Evolutionary conservation across 225 moss, liverwort and hornwort genomes (phyloP), one percentile per base, ranked within the genome.

Genomic region (Bryoerythrophyllum caledonicum): DNA sequence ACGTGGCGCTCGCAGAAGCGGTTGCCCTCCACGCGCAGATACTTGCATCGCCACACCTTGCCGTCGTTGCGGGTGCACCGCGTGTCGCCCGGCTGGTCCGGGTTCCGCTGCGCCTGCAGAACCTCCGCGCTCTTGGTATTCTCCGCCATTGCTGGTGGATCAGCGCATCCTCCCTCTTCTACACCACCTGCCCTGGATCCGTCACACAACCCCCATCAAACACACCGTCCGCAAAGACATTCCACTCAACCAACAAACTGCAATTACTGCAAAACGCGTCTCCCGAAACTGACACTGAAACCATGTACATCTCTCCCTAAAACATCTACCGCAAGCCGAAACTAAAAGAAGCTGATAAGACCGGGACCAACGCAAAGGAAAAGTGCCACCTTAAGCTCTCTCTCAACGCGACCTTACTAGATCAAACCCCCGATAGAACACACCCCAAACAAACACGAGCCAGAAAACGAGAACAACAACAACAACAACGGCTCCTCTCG

Each of bases 21-120:
- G n/a, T 70, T 71, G 8, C 80, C 87, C 54, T 84, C 80, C 30
- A 87, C 34, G 27, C 83, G 76, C n/a, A 34, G 41, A 24, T 78
- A 69, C 70, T 79, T 71, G 63, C 96, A 96, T 56, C 90, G 90
- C 96, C 96, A 96, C 8, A 89, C 83, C 74, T 90, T 96, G 27
- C 96, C 96, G 72, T 94, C 94, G 24, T 92, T 94, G 75, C 96
- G 80, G 4, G 86, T 91, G 60, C 96, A 96, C 11, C 94, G 85
- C 6, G 49, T 79, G 10, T 94, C 90, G 5, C 81, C 88, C 6
- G 74, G 76, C 35, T 65, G 83, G 52, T 85, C 85, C 26, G 87
- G 84, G 62, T 87, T 80, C 16, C 62, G 63, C 49, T 87, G 87
- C 25, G 87, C 87, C 64, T 82, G 87, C 30, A 75, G 25, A 58